Percentiles rank a stretch among this genome's conserved stretches.
These are phyloP conservation scores for Polysphondylium violaceum DNA, from an alignment of 78 protist species.

Conservation along the genomic window DNA sequence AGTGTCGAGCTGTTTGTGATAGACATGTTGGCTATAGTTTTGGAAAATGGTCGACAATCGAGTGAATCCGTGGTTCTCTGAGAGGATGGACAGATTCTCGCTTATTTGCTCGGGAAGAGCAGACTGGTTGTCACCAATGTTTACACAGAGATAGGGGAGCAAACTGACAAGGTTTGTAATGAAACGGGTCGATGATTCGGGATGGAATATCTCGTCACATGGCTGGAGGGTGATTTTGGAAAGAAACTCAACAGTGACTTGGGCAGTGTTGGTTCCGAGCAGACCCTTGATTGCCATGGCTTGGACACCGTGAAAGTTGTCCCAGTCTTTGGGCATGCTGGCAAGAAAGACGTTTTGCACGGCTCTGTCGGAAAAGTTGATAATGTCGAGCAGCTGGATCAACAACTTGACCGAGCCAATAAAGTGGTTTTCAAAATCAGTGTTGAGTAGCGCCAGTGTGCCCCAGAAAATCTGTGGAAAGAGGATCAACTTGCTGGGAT, in stretches of 20 bases:
- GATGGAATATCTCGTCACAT: slow-evolving; percentile 80
- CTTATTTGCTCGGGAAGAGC: not conserved
- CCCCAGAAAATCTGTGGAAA: slow-evolving; percentile 79
- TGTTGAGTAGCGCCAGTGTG: slow-evolving; percentile 41
- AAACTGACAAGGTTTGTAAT: slow-evolving; percentile 39
- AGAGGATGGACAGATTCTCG: slow-evolving; percentile 18
- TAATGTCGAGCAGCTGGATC: slow-evolving; percentile 19
- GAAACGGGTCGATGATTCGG: slow-evolving; percentile 58
- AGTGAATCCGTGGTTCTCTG: slow-evolving; percentile 26
- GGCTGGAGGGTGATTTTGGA: slow-evolving; percentile 42
- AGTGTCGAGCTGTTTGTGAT: slow-evolving; percentile 28
- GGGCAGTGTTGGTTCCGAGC: slow-evolving; percentile 19
- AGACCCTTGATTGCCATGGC: slow-evolving; percentile 69
- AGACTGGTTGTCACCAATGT: slow-evolving; percentile 22
- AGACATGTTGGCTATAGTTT: slow-evolving; percentile 15
- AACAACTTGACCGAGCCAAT: slow-evolving; percentile 61
- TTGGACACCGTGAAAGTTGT: slow-evolving; percentile 63
- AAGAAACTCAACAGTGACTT: slow-evolving; percentile 39
- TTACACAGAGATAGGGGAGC: slow-evolving; percentile 45
- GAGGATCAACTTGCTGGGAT: slow-evolving; percentile 54
- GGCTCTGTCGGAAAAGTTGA: slow-evolving; percentile 64
- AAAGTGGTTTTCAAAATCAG: slow-evolving; percentile 53
- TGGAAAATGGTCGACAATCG: slow-evolving; percentile 41
- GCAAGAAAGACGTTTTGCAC: slow-evolving; percentile 79
- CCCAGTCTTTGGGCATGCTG: slow-evolving; percentile 74